Base-by-base conservation (phyloP, 2,329 filamentous ascomycete species). In the Cryphonectria japonica region DNA sequence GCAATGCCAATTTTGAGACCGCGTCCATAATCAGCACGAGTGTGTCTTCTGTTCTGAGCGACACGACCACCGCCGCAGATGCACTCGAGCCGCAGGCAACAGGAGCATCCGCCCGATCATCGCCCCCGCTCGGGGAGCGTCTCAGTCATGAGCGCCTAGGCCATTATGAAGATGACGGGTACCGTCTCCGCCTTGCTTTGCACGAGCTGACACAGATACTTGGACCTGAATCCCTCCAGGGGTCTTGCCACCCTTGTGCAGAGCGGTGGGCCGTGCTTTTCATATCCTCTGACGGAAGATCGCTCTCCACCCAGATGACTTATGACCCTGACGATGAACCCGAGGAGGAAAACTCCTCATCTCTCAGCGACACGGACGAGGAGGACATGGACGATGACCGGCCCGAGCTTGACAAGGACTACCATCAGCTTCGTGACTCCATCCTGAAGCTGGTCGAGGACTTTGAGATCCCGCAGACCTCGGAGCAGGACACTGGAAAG, bases 251-350 rank as follows among this genome's bases (percentile, higher is more conserved):
- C 76, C 93, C 93, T 11, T 95, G 93, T 73, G 91, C 91, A 1
- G 94, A 97, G 80, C 86, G 91, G 69, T 97, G 94, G 94, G 88
- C 92, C 5, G 91, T 96, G 8, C 83, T 97, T 11, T 95, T 95
- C 76, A 88, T 97, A 69, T 92, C 92, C 0, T 82, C 89, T 0
- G 90, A 94, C 78, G 93, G 93, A 43, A 90, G 89, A 76, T 85
- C 85, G 67, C 83, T 97, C 57, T 91, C 90, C 9, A 87, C 90
- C 3, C 87, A 91, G 62, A 93, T 94, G 91, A 89, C 86, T 52
- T 93, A 92, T 79, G 93, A 89, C 72, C 86, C 87, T 1, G 89
- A 92, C 72, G 87, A 91, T 62, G 88, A 92, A 52, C 80, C 84
- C 41, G 86, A 89, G 46, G 90, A 93, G 22, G 87, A 88, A 62